Evolutionary conservation across 140 eudicot species (phyloP).

Genomic region (Erigeron philadelphicus): DNA sequence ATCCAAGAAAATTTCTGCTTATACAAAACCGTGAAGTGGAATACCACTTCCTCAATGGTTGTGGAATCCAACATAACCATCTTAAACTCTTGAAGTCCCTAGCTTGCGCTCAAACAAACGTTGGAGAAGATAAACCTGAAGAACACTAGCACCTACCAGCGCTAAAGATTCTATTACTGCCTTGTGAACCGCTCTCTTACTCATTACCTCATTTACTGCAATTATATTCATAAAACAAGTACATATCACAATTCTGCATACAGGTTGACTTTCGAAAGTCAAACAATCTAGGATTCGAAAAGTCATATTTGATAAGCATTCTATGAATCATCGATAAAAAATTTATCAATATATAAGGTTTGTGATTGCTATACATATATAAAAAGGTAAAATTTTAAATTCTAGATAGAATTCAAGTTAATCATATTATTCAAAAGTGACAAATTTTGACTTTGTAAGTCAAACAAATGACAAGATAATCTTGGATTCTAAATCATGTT

Average conservation of each 20-base stretch:
- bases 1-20: not conserved
- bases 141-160: conserved; percentile 60
- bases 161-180: conserved; percentile 70
- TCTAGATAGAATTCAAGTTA: not conserved
- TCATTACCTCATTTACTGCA: conserved; percentile 84
- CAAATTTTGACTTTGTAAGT: not conserved
- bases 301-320: not conserved
- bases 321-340: not conserved
- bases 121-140: conserved; percentile 70
- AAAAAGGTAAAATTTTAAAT: not conserved
- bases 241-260: conserved; percentile 9
- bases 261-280: conserved; percentile 2
- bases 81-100: conserved; percentile 56
- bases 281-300: conserved; percentile 7
- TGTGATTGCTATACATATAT: not conserved
- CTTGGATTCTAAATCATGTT: not conserved
- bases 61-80: not conserved
- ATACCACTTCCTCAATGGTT: not conserved
- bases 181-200: conserved; percentile 77
- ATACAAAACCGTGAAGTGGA: not conserved
- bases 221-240: not conserved
- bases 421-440: not conserved
- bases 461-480: not conserved
- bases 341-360: not conserved
- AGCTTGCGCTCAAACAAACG: conserved; percentile 71